Conservation (phyloP, 2,329 filamentous ascomycete genomes). For the Phoma sp. region DNA sequence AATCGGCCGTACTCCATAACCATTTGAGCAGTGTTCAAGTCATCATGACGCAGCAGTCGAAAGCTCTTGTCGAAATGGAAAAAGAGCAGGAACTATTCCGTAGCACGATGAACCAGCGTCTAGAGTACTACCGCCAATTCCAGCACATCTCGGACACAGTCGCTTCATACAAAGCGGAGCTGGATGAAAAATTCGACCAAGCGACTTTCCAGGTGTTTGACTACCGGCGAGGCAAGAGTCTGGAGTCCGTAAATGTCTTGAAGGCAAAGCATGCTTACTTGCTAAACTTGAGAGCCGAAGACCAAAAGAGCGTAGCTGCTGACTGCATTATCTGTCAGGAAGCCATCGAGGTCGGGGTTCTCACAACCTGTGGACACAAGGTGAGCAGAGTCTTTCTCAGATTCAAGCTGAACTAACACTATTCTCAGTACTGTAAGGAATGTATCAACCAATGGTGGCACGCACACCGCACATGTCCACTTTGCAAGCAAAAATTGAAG, state of each 20-base stretch:
- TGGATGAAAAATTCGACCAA: slow-evolving; percentile 63
- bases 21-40: slow-evolving; percentile 67
- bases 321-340: slow-evolving; percentile 88
- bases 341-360: slow-evolving; percentile 75
- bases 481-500: slow-evolving; percentile 76
- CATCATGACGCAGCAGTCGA: slow-evolving; percentile 60
- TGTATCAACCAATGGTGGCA: slow-evolving; percentile 83
- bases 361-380: slow-evolving; percentile 84
- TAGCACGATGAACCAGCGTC: slow-evolving; percentile 78
- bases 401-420: not conserved
- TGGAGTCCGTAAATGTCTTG: slow-evolving; percentile 64
- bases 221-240: slow-evolving; percentile 59
- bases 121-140: slow-evolving; percentile 90
- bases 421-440: slow-evolving; percentile 78
- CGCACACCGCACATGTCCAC: slow-evolving; percentile 76
- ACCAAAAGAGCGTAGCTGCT: slow-evolving; percentile 60
- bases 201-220: slow-evolving; percentile 52
- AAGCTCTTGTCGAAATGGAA: slow-evolving; percentile 60
- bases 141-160: slow-evolving; percentile 92
- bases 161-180: slow-evolving; percentile 71
- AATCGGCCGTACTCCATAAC: slow-evolving; percentile 68
- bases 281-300: slow-evolving; percentile 66
- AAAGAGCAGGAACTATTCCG: slow-evolving; percentile 79
- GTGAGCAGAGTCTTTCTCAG: slow-evolving; percentile 8
- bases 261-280: slow-evolving; percentile 80